Percentiles rank a stretch among this genome's conserved stretches.
Evolutionary conservation across 257 asterid species (phyloP).

Genomic region (Catharanthus roseus): DNA sequence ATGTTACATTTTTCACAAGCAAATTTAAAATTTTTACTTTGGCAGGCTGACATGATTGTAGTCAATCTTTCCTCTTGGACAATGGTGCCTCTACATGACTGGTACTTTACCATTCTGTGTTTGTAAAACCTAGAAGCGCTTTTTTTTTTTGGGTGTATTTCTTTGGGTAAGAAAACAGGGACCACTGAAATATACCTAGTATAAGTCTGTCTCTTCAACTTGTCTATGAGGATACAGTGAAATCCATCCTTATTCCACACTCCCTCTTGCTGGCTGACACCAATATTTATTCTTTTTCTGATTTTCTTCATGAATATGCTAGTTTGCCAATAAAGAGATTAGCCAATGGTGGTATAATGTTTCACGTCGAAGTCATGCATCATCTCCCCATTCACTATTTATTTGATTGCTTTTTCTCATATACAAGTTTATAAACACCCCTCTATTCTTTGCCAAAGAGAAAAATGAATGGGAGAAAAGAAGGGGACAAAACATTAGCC

Average conservation of each 20-base stretch:
- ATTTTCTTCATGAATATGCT: background rate
- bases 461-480: background rate
- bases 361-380: background rate
- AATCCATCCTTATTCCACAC: too few species aligned
- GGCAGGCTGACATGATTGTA: constrained; percentile 71
- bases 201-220: too few species aligned
- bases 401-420: background rate
- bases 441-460: background rate
- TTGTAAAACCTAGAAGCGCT: background rate
- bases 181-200: too few species aligned
- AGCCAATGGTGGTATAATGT: background rate
- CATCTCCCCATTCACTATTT: background rate
- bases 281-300: background rate
- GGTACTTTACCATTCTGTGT: constrained; percentile 27
- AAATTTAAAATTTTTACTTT: constrained; percentile 9
- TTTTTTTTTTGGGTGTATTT: too few species aligned
- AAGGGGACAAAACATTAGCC: background rate
- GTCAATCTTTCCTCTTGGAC: constrained; percentile 67
- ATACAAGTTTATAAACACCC: background rate
- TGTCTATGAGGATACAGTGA: too few species aligned
- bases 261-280: background rate
- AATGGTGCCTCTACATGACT: constrained; percentile 70
- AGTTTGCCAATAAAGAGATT: background rate
- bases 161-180: too few species aligned
- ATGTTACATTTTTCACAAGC: background rate